A percentile compares a stretch with the other conserved stretches of the same genome.
Evolutionary conservation across 208 protist genomes (phyloP).

Genomic region (Leishmania gerbilli): DNA sequence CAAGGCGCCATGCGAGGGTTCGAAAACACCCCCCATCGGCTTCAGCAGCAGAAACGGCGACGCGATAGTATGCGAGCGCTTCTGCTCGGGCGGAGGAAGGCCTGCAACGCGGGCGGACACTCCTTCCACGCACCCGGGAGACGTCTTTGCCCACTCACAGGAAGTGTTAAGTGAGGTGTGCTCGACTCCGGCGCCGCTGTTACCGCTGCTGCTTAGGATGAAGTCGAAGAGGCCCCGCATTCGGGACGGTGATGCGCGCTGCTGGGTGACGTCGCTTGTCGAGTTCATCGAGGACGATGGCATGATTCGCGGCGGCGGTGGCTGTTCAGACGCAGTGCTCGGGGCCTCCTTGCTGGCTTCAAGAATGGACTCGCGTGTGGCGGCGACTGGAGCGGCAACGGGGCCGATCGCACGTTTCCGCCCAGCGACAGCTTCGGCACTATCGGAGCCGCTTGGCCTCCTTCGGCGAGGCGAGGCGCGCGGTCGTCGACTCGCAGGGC

Average conservation of each 20-base stretch:
- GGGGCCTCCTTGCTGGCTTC: not conserved
- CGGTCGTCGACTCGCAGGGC: not conserved
- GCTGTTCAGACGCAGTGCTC: not conserved
- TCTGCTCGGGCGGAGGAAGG: not conserved
- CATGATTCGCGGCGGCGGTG: not conserved
- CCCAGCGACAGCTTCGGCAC: not conserved
- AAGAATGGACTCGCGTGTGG: not conserved
- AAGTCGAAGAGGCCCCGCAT: conserved; percentile 21
- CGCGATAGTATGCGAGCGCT: not conserved
- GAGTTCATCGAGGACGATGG: not conserved
- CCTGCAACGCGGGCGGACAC: not conserved
- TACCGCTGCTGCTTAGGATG: conserved; percentile 7
- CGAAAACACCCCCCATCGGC: not conserved
- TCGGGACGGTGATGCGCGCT: not conserved
- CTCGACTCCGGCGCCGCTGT: not conserved
- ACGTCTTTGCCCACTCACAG: not conserved
- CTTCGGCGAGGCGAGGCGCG: not conserved
- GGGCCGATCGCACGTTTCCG: not conserved
- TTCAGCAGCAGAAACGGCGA: not conserved
- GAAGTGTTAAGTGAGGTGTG: not conserved
- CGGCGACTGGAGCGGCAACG: not conserved
- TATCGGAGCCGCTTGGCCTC: no score
- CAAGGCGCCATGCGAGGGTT: not conserved
- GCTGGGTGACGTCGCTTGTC: not conserved
- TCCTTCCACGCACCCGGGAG: not conserved